Evolutionary conservation across 2,329 filamentous ascomycete species (phyloP).

Genomic region (Dothistroma pini): DNA sequence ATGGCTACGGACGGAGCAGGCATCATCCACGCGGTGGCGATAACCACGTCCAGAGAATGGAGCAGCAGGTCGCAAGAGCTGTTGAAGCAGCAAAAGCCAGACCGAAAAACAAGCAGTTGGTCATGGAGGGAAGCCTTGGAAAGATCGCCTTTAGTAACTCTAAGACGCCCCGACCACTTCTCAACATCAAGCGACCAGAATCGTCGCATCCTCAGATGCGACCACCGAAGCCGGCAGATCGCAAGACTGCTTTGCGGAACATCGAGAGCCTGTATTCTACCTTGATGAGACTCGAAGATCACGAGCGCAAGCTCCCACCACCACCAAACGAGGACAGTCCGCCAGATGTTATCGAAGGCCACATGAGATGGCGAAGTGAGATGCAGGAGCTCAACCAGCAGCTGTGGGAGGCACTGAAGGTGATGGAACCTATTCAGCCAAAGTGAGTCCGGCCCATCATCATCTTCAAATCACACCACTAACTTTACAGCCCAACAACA

Average conservation of each 20-base stretch:
- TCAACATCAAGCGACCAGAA: conserved; percentile 91
- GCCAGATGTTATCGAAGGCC: conserved; percentile 65
- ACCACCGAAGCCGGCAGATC: conserved; percentile 58
- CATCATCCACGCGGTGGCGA: conserved; percentile 80
- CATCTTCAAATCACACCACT: conserved; percentile 4
- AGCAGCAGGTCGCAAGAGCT: conserved; percentile 95
- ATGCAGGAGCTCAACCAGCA: conserved; percentile 69
- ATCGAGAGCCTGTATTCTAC: conserved; percentile 86
- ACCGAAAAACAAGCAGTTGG: conserved; percentile 95
- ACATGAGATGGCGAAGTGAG: conserved; percentile 75
- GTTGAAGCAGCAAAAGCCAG: conserved; percentile 97
- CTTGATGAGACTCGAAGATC: conserved; percentile 91
- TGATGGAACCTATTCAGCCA: conserved; percentile 79
- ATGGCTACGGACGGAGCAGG: conserved; percentile 61
- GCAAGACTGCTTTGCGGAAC: conserved; percentile 77
- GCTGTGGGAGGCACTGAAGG: conserved; percentile 83
- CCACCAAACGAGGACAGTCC: conserved; percentile 62
- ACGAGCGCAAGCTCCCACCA: conserved; percentile 75
- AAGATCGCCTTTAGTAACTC: conserved; percentile 99
- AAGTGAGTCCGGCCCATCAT: conserved; percentile 38
- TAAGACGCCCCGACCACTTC: conserved; percentile 89
- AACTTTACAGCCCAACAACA: conserved; percentile 55
- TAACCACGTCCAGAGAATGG: conserved; percentile 98
- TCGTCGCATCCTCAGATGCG: conserved; percentile 56
- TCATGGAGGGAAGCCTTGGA: conserved; percentile 91